Base-by-base conservation (phyloP, 2,329 filamentous ascomycete species). In the Sporothrix humicola region DNA sequence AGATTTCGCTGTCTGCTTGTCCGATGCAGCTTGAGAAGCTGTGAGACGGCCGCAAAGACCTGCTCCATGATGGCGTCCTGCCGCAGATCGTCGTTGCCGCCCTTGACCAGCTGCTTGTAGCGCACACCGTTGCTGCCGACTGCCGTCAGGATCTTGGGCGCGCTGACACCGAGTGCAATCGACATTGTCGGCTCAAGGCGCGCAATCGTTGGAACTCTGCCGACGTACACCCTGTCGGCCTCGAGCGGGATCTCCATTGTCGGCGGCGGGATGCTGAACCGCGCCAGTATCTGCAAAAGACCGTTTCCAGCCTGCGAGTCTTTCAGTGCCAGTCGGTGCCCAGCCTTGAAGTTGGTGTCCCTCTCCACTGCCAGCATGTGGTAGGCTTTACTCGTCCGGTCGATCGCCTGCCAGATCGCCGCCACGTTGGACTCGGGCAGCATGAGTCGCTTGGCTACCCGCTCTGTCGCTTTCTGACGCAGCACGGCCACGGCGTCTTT, bases 41-140 rank as follows among this genome's bases (percentile, higher is more conserved):
- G 93, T 73, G 94, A 98, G 26, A 98, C 96, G 82, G 97, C 94
- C 74, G 95, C 93, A 81, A 99, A 99, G 0, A 99, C 96, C 82
- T 99, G 96, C 82, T 99, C 97, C 97, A 99, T 99, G 85, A 90
- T 99, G 61, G 95, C 94, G 79, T 99, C 96, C 83, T 99, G 96
- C 9, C 97, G 92, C 13, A 99, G 87, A 80, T 99, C 95, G 81
- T 99, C 96, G 79, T 95, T 95, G 20, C 96, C 95, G 75, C 94
- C 94, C 85, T 99, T 99, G 80, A 97, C 93, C 75, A 99, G 85
- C 82, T 98, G 94, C 81, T 93, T 97, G 83, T 95, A 97, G 50
- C 87, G 88, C 73, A 87, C 84, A 7, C 96, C 97, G 81, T 98
- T 89, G 20, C 88, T 93, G 17, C 90, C 93, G 23, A 93, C 82